Percentiles rank a stretch among this genome's conserved stretches.
These are phyloP conservation scores for Purshia tridentata DNA, from an alignment of 306 rosid species.

Conservation along the genomic window DNA sequence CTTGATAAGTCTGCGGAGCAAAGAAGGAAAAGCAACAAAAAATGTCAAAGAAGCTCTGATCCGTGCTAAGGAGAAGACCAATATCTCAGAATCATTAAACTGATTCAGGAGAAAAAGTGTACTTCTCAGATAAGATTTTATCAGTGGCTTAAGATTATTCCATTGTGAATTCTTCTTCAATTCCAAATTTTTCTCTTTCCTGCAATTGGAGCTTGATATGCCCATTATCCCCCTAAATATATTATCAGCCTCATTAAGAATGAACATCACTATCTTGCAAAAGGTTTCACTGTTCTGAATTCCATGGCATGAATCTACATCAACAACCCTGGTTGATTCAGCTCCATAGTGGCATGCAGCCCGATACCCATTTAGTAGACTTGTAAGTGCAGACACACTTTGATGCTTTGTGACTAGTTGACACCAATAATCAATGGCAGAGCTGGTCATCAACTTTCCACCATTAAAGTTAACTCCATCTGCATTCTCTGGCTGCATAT, in stretches of 20 bases:
- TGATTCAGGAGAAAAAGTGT: conserved; percentile 71
- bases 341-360: conserved; percentile 65
- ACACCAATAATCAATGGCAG: conserved; percentile 53
- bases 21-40: conserved; percentile 66
- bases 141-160: conserved; percentile 55
- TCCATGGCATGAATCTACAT: conserved; percentile 35
- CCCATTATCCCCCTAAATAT: conserved; percentile 62
- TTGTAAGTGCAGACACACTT: conserved; percentile 56
- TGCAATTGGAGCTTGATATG: conserved; percentile 47
- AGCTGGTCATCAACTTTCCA: conserved; percentile 46
- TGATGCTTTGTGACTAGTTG: conserved; percentile 54
- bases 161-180: conserved; percentile 60
- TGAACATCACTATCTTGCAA: conserved; percentile 58
- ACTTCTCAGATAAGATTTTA: conserved; percentile 79
- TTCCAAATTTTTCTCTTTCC: conserved; percentile 63
- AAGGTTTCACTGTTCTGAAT: conserved; percentile 57
- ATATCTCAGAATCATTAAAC: conserved; percentile 65
- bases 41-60: conserved; percentile 63
- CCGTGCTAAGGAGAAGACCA: conserved; percentile 56
- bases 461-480: conserved; percentile 20
- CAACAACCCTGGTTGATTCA: conserved; percentile 34
- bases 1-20: conserved; percentile 63
- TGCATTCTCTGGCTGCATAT: conserved; percentile 28
- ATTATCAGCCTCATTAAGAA: conserved; percentile 68
- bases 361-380: conserved; percentile 75